Evolutionary conservation across 2,329 filamentous ascomycete species (phyloP), one percentile per base, ranked within the genome.

Genomic region (Phialemoniopsis sp.): DNA sequence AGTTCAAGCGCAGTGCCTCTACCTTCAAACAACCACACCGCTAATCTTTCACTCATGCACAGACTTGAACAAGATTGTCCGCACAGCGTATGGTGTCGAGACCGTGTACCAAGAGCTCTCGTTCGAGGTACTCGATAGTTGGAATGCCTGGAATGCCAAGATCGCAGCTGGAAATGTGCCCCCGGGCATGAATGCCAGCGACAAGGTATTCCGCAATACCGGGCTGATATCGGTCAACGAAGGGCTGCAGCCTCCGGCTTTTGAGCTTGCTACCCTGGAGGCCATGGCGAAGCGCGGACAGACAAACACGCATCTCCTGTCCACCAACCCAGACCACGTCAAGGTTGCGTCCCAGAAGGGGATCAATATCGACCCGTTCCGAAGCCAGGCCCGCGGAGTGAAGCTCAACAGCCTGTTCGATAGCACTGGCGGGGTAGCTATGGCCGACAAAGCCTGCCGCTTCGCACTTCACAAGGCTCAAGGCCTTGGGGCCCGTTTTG

Each of bases 91-190:
- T 41, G 67, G 70, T 13, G 43, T 47, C 3, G 60, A 72, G 44
- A 62, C 56, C 2, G 64, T 65, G 40, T 74, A 75, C 42, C 69
- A 74, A 44, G 53, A 60, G 4, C 58, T 76, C 6, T 59, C 68
- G 0, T 45, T 60, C 12, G 64, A 73, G 34, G 64, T 70, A 1
- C 56, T 68, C 8, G 38, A 47, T 4, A 48, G 50, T 1, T 76
- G 69, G 69, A 55, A 63, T 4, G 42, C 45, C 2, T 76, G 70
- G 70, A 74, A 75, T 41, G 46, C 45, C 8, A 58, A 69, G 36
- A 44, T 71, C 1, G 51, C 46, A 4, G 45, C 40, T 2, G 53
- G 53, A 6, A 38, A 51, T 16, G 44, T 63, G 1, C 64, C 66
- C 1, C 55, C 55, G 0, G 65, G 66, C 1, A 54, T 71, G 51